Base-by-base conservation (phyloP, 2,329 filamentous ascomycete species). In the Scedosporium apiospermum region DNA sequence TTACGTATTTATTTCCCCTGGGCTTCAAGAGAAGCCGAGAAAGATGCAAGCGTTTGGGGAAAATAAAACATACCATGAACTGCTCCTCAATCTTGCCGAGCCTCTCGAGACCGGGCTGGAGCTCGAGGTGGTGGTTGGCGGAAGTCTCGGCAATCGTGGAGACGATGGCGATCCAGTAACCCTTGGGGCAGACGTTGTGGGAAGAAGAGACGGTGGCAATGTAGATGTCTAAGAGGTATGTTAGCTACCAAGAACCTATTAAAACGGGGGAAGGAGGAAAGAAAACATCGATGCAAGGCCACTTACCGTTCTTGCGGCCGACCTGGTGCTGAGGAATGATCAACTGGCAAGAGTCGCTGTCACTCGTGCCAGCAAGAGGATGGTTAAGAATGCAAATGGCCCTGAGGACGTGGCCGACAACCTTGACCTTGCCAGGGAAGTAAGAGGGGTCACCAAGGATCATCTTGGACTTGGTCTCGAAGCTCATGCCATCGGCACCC, bases 271-370 rank as follows among this genome's bases (percentile, higher is more conserved):
- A 6, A 6, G n/a, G 38, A 59, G 16, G 57, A 16, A 49, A 23
- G 18, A 42, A 26, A 14, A n/a, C 42, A 18, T 6, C 12, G 12
- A 5, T 46, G 42, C 12, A 46, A 23, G 3, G 4, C 12, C 6
- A 72, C 86, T 72, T 78, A 95, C 91, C 95, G 73, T 99, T 90
- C 84, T 96, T 96, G 71, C 95, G 89, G 74, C 92, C 93, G 68
- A 98, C 91, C 77, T 99, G 95, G 61, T 91, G 96, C 78, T 99
- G 95, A 26, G 96, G 95, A 70, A 99, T 96, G 76, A 99, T 99
- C 67, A 99, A 80, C 79, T 99, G 95, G 70, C 89, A 82, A 55
- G 93, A 97, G 77, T 99, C 95, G 72, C 84, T 84, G 72, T 96
- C 89, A 73, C 88, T 89, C 66, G 95, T 98, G 75, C 90, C 92